phyloP scores from a whole-genome alignment of 257 asterid genomes.

The Jasminum sambac region DNA sequence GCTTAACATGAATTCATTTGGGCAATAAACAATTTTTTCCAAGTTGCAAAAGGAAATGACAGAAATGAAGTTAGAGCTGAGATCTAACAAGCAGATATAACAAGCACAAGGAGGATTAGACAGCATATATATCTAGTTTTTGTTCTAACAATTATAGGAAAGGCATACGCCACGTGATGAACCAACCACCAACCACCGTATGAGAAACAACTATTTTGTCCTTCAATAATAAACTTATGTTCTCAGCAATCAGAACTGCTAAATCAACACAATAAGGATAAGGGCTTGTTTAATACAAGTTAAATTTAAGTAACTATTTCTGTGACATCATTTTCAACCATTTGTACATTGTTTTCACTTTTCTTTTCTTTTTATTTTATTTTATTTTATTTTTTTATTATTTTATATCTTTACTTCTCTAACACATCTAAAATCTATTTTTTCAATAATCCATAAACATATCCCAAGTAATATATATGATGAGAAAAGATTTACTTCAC shows the following conservation, averaged over 20 bases:
- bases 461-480: not conserved
- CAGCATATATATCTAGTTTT: not conserved
- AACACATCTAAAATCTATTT: too few species aligned
- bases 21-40: not conserved
- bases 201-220: not conserved
- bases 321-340: too few species aligned
- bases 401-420: too few species aligned
- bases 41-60: not conserved
- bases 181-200: not conserved
- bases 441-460: too few species aligned
- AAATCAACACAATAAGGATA: not conserved
- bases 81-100: not conserved
- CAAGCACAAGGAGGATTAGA: not conserved
- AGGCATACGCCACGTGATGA: not conserved
- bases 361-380: too few species aligned
- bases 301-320: too few species aligned
- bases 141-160: not conserved
- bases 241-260: not conserved
- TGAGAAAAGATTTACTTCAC: constrained; percentile 35
- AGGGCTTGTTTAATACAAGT: too few species aligned
- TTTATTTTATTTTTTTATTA: too few species aligned
- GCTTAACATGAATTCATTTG: not conserved
- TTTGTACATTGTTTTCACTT: too few species aligned
- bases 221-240: not conserved
- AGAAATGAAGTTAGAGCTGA: constrained; percentile 1